phyloP scores from a whole-genome alignment of 2,329 filamentous ascomycete species.

The Sporothrix variecibatus region DNA sequence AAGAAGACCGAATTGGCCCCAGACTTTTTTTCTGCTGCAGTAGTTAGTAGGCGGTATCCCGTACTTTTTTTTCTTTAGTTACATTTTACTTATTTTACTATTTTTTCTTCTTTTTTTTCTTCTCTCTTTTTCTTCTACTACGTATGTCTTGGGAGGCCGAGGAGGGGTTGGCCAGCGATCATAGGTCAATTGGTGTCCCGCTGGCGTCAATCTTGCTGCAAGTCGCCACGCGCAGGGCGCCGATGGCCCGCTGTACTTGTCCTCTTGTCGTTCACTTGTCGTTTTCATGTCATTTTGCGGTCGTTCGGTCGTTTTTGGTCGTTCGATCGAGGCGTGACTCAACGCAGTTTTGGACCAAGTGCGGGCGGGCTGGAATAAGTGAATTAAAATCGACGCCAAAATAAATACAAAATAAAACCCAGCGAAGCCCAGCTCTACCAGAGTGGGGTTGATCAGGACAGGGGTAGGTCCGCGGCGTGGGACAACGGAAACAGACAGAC shows the following conservation, averaged over 20 bases:
- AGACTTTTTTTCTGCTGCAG: conserved; percentile 7
- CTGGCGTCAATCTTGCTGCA: not conserved
- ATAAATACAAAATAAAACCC: conserved; percentile 4
- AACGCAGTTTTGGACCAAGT: not conserved
- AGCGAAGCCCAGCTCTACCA: not conserved
- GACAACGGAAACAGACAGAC: not conserved
- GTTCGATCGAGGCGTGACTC: conserved; percentile 10
- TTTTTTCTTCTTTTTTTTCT: not conserved
- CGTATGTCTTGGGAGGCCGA: not conserved
- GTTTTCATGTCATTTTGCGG: not conserved
- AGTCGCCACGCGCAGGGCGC: conserved; percentile 15
- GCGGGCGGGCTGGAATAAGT: not conserved
- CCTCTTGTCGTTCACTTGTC: not conserved
- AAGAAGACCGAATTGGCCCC: conserved; percentile 6
- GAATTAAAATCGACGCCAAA: not conserved
- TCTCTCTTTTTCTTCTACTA: not conserved
- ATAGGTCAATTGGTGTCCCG: conserved; percentile 2
- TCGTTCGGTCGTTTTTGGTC: not conserved
- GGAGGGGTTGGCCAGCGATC: not conserved
- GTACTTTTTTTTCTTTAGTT: not conserved
- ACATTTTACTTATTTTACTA: not conserved
- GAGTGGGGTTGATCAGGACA: not conserved
- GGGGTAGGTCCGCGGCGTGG: not conserved
- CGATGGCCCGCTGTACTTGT: conserved; percentile 10
- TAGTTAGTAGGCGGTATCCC: not conserved